Evolutionary conservation across 2,329 filamentous ascomycete species (phyloP), one percentile per base, ranked within the genome.

Genomic region (Orbilia quercus): DNA sequence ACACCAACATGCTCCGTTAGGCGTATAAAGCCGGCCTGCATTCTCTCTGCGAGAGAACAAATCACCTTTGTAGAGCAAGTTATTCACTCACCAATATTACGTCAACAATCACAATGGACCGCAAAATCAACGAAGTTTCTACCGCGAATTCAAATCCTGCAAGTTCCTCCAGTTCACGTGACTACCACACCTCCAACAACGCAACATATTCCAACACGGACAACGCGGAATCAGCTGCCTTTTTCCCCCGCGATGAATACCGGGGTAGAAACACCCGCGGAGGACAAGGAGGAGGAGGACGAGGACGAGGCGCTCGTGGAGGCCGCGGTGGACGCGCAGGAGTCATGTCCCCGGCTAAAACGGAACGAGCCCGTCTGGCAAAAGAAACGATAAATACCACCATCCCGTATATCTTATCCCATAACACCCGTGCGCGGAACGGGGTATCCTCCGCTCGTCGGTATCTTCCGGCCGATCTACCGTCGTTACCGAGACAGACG

Each of bases 351-450:
- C 53, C 53, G 31, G 53, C 69, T 14, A 66, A 73, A 66, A 50
- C 75, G 12, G 75, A 75, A 42, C 82, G 84, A 12, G 82, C 84
- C 0, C 87, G 87, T 76, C 81, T 82, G 65, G 86, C 86, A 28
- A 85, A 84, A 59, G 81, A 84, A 7, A 87, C 87, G 1, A 79
- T 88, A 70, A 87, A 88, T 79, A 85, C 85, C 76, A 81, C 83
- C n/a, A 84, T 89, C 9, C 87, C 87, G 1, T 80, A 84, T 0
- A 80, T 88, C 7, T 80, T 89, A 1, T 79, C 82, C 0, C 82
- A 84, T 1, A 84, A 86, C 75, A 80, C 85, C 12, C 83, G 85
- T 54, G 87, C 87, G 0, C 83, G 83, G n/a, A 81, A 81, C 47
- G 87, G 87, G 0, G 80, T 85, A 28, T 83, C 87, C 1, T 79